phyloP scores from a whole-genome alignment of 1,139 yeast genomes.

The Geotrichum reessii region DNA sequence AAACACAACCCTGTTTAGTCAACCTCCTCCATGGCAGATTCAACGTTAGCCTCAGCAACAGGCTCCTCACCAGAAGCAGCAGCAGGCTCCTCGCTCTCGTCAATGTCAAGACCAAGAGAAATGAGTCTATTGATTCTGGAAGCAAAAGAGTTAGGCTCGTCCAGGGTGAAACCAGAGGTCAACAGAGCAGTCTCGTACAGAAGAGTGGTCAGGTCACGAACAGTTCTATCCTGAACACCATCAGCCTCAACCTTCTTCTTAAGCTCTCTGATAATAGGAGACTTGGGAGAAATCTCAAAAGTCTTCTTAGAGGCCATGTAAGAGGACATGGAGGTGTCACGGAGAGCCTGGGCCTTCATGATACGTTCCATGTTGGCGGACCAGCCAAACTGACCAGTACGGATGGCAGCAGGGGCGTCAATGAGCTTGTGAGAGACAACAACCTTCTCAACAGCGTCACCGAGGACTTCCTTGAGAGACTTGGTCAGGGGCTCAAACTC shows the following conservation, averaged over 20 bases:
- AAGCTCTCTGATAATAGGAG: conserved; percentile 91
- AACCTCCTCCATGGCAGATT: conserved; percentile 99
- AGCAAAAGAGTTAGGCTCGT: conserved; percentile 97
- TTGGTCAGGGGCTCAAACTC: conserved; percentile 91
- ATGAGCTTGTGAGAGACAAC: conserved; percentile 95
- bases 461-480: conserved; percentile 93
- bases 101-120: conserved; percentile 96
- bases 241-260: conserved; percentile 93
- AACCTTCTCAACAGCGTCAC: conserved; percentile 99
- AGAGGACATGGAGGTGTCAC: conserved; percentile 97
- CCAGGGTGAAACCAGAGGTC: conserved; percentile 98
- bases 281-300: conserved; percentile 96
- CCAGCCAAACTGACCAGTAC: conserved; percentile 99
- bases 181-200: conserved; percentile 96
- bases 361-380: conserved; percentile 99
- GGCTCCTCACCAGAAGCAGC: conserved; percentile 46
- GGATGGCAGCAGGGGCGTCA: conserved; percentile 99
- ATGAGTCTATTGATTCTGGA: conserved; percentile 97
- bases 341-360: conserved; percentile 99
- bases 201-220: conserved; percentile 93
- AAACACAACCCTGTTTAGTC: conserved; percentile 48
- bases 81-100: conserved; percentile 68
- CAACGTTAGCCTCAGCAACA: conserved; percentile 55
- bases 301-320: conserved; percentile 99
- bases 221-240: conserved; percentile 97